phyloP scores from a whole-genome alignment of 23 red algal species.

The Gracilaria vermiculophylla region DNA sequence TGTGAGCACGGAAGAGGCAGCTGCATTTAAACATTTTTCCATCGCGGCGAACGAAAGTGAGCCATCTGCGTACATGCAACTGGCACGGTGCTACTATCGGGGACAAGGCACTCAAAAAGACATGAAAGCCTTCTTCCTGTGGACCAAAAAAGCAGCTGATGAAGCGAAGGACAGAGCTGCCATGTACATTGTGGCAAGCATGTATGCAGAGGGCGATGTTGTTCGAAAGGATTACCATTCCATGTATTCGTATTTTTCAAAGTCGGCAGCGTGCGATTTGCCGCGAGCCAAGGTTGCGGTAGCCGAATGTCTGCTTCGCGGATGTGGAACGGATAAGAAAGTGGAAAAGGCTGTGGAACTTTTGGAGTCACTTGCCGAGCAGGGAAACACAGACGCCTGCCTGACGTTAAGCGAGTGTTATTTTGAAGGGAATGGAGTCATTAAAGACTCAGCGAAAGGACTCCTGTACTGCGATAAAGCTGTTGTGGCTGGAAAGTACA shows the following conservation, averaged over 20 bases:
- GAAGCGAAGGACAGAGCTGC: conserved; percentile 14
- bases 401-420: conserved; percentile 42
- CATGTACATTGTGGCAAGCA: conserved; percentile 30
- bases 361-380: neutral
- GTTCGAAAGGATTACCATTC: conserved; percentile 14
- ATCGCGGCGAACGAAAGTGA: conserved; percentile 24
- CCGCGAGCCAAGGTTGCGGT: conserved; percentile 41
- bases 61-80: conserved; percentile 6
- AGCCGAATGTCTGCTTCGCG: conserved; percentile 28
- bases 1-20: neutral
- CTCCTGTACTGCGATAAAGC: conserved; percentile 25
- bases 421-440: conserved; percentile 29
- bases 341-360: neutral
- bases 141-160: conserved; percentile 27
- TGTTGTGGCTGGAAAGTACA: neutral
- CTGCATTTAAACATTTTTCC: conserved; percentile 16
- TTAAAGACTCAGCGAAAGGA: conserved; percentile 6
- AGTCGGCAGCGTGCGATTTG: neutral
- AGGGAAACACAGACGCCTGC: conserved; percentile 8
- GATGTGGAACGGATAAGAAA: neutral
- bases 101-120: conserved; percentile 22
- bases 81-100: conserved; percentile 36
- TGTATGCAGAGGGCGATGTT: conserved; percentile 25
- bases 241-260: conserved; percentile 1
- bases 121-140: neutral